phyloP scores from a whole-genome alignment of 805 yeast species.

The Candida dendrica region DNA sequence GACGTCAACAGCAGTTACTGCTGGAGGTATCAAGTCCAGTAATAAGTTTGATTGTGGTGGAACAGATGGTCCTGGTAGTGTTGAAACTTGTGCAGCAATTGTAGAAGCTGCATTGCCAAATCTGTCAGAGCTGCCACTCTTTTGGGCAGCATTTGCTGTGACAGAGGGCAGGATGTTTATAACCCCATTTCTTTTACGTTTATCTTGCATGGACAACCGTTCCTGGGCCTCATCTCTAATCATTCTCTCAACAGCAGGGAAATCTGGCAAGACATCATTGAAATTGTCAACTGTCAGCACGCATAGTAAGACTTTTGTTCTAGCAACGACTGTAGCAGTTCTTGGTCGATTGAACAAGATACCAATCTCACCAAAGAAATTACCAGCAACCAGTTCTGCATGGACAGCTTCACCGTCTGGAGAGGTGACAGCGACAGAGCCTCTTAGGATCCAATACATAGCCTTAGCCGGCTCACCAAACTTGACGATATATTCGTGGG shows the following conservation, averaged over 20 bases:
- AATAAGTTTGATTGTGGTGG: constrained; percentile 22
- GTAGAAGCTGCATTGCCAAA: constrained; percentile 19
- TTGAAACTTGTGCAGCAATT: constrained; percentile 25
- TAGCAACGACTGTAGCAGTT: constrained; percentile 71
- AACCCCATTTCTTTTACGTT: constrained; percentile 41
- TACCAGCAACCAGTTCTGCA: constrained; percentile 63
- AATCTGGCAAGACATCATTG: constrained; percentile 49
- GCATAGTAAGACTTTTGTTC: constrained; percentile 59
- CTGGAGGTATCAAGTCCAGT: neutral
- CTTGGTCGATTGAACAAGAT: constrained; percentile 68
- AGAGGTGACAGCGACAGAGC: constrained; percentile 69
- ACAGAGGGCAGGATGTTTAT: constrained; percentile 15
- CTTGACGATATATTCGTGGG: constrained; percentile 63
- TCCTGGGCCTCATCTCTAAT: constrained; percentile 79
- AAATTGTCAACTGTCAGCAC: constrained; percentile 61
- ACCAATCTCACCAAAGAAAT: constrained; percentile 77
- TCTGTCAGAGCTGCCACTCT: constrained; percentile 1
- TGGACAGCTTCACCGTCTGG: constrained; percentile 71
- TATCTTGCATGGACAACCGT: constrained; percentile 63
- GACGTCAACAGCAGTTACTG: neutral
- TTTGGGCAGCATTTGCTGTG: constrained; percentile 1
- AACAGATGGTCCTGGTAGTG: constrained; percentile 32
- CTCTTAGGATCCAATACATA: constrained; percentile 76
- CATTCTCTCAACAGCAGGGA: constrained; percentile 58
- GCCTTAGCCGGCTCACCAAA: constrained; percentile 69